Evolutionary conservation across 2,329 filamentous ascomycete species (phyloP).

Genomic region (Berkeleyomyces basicola): DNA sequence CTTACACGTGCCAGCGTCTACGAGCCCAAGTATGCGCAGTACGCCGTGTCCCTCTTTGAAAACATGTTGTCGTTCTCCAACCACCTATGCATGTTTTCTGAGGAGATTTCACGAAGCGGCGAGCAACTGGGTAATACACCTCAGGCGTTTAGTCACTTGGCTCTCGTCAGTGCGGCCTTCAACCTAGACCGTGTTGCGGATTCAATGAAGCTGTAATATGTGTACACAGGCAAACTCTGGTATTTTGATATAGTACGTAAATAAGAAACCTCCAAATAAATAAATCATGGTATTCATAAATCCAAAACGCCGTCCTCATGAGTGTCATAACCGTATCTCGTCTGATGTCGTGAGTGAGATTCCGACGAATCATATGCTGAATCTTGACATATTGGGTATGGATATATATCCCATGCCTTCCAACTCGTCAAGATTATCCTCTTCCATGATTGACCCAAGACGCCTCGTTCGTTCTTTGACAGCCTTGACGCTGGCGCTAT

Average conservation of each 20-base stretch:
- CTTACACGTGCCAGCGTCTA: slow-evolving; percentile 51
- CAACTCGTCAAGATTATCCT: slow-evolving; percentile 4
- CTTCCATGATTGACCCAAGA: slow-evolving; percentile 3
- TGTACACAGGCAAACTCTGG: not conserved
- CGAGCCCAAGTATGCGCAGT: slow-evolving; percentile 44
- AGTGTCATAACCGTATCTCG: not conserved
- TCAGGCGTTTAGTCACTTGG: slow-evolving; percentile 62
- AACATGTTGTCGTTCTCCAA: slow-evolving; percentile 65
- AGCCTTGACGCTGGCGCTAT: slow-evolving; percentile 6
- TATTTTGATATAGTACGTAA: not conserved
- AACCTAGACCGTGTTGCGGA: slow-evolving; percentile 43
- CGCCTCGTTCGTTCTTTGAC: not conserved
- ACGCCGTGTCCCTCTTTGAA: slow-evolving; percentile 55
- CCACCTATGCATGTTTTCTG: slow-evolving; percentile 62
- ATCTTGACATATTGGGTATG: not conserved
- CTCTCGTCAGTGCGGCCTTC: slow-evolving; percentile 60
- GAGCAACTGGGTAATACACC: slow-evolving; percentile 69
- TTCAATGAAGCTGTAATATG: not conserved
- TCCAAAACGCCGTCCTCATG: not conserved
- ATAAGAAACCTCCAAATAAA: not conserved
- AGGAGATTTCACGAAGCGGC: slow-evolving; percentile 58
- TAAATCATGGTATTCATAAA: slow-evolving; percentile 8
- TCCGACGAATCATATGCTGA: not conserved
- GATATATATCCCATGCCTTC: slow-evolving; percentile 13
- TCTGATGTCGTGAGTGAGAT: not conserved